These are phyloP conservation scores for Phaeodactylum tricornutum DNA, from an alignment of 108 stramenopile species.

Conservation along the genomic window DNA sequence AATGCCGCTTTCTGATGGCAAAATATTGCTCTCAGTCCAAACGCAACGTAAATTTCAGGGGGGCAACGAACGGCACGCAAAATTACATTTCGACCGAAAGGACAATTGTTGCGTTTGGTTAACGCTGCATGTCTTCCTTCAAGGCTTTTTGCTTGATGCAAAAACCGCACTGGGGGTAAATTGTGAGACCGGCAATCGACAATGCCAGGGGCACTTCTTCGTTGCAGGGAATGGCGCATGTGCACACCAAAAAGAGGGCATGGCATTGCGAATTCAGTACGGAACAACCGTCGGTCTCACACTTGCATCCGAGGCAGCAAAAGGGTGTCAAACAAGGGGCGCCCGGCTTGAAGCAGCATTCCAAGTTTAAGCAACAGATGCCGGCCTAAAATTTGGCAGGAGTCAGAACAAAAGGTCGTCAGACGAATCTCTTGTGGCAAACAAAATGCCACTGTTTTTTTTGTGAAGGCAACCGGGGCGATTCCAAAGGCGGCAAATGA, in stretches of 20 bases:
- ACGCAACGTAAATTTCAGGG: too few species aligned
- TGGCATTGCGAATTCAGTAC: constrained; percentile 46
- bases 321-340: constrained; percentile 22
- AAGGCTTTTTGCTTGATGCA: constrained; percentile 6
- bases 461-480: too few species aligned
- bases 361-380: constrained; percentile 18
- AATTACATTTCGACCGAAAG: too few species aligned
- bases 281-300: constrained; percentile 37
- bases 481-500: too few species aligned
- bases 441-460: background rate
- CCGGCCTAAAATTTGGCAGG: constrained; percentile 12
- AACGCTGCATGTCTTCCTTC: constrained; percentile 1
- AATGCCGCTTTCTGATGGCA: too few species aligned
- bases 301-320: constrained; percentile 20
- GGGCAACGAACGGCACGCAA: too few species aligned
- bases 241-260: constrained; percentile 25
- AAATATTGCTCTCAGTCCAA: too few species aligned
- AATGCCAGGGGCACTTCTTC: constrained; percentile 62
- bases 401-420: background rate
- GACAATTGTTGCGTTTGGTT: too few species aligned
- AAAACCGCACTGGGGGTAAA: constrained; percentile 6
- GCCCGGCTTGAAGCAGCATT: constrained; percentile 68
- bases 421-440: background rate
- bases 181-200: constrained; percentile 36
- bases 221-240: constrained; percentile 64